A percentile compares a stretch with the other conserved stretches of the same genome.
Conservation (phyloP, 495 filamentous ascomycete species). For the Aspergillus homomorphus region DNA sequence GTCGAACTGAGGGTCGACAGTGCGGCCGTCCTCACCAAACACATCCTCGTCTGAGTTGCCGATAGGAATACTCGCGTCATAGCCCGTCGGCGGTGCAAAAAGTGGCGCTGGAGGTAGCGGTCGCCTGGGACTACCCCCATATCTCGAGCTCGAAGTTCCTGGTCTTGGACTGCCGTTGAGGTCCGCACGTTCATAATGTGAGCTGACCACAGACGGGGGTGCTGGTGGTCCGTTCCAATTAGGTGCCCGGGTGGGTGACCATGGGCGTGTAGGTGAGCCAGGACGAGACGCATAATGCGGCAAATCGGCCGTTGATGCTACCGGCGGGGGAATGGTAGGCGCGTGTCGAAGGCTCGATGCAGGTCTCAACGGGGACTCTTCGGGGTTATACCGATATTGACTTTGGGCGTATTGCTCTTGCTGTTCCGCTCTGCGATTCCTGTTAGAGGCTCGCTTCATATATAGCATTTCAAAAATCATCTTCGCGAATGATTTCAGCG, state of each 20-base stretch:
- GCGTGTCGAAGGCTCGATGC: constrained; percentile 53
- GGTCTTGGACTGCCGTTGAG: constrained; percentile 87
- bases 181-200: constrained; percentile 79
- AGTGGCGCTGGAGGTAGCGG: constrained; percentile 90
- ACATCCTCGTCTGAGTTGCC: constrained; percentile 71
- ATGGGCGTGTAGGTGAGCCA: constrained; percentile 63
- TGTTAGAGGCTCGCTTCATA: constrained; percentile 28
- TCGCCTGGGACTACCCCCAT: constrained; percentile 77
- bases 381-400: constrained; percentile 34
- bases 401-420: constrained; percentile 19
- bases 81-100: constrained; percentile 54
- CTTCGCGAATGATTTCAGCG: background rate
- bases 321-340: constrained; percentile 55
- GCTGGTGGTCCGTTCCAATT: constrained; percentile 70
- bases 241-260: constrained; percentile 66
- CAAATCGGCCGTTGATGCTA: constrained; percentile 40
- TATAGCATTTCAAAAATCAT: constrained; percentile 4
- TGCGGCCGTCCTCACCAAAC: constrained; percentile 64
- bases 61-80: constrained; percentile 48
- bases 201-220: constrained; percentile 47
- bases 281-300: constrained; percentile 50
- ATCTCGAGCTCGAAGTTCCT: constrained; percentile 82
- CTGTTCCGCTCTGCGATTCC: constrained; percentile 25
- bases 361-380: constrained; percentile 44
- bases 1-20: constrained; percentile 34